Evolutionary conservation across 176 grass and related monocot genomes (phyloP).

Genomic region (Raddia guianensis): DNA sequence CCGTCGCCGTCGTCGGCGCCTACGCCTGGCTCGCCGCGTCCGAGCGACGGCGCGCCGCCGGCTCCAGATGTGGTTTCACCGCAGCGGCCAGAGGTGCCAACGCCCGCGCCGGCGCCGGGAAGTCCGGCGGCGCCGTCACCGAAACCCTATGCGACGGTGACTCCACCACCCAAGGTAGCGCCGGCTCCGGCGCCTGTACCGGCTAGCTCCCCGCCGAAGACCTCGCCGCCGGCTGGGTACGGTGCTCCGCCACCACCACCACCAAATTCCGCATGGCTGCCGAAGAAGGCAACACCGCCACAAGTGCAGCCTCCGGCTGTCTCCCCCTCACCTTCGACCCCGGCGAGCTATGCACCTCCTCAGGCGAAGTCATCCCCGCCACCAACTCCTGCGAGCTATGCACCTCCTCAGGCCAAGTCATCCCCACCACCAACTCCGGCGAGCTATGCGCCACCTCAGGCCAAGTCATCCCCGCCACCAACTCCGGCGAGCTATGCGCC

Average conservation of each 20-base stretch:
- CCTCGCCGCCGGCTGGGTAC: neutral
- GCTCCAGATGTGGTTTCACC: neutral
- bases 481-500: neutral
- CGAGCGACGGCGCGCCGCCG: neutral
- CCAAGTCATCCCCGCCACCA: constrained; percentile 17
- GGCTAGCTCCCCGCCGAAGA: neutral
- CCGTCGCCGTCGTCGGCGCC: neutral
- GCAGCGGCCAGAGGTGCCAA: neutral
- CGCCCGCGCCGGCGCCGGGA: neutral
- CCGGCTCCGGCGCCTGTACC: neutral
- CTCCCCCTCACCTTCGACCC: neutral
- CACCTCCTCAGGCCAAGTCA: neutral
- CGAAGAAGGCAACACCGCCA: constrained; percentile 1
- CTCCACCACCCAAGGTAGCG: neutral
- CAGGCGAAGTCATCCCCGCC: neutral
- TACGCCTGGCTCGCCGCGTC: neutral
- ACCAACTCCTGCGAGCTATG: neutral
- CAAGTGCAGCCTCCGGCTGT: neutral
- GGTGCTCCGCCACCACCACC: constrained; percentile 44
- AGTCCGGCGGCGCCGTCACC: neutral
- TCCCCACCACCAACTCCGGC: neutral
- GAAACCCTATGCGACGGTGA: neutral
- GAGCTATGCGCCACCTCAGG: neutral
- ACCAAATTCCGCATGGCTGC: constrained; percentile 2
- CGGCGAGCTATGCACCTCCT: neutral